A percentile compares a stretch with the other conserved stretches of the same genome.
These are phyloP conservation scores for Agaricus subrufescens DNA, from an alignment of 768 basidiomycete genomes.

Conservation along the genomic window DNA sequence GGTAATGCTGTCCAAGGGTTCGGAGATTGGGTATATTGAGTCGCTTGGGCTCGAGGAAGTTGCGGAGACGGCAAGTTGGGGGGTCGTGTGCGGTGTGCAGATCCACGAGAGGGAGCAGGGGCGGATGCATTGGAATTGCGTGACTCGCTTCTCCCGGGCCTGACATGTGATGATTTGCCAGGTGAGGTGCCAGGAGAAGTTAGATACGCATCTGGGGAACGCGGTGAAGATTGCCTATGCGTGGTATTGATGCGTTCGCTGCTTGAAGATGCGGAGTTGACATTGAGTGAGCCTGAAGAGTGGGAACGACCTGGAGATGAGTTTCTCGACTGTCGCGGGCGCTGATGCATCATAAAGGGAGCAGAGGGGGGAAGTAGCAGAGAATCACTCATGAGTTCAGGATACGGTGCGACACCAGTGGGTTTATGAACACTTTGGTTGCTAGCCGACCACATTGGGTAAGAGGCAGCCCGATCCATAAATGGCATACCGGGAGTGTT, in stretches of 20 bases:
- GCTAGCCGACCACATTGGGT: slow-evolving; percentile 35
- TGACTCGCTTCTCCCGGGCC: slow-evolving; percentile 22
- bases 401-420: slow-evolving; percentile 37
- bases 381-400: slow-evolving; percentile 52
- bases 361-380: slow-evolving; percentile 69
- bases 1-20: slow-evolving; percentile 43
- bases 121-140: slow-evolving; percentile 19
- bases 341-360: slow-evolving; percentile 71
- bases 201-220: slow-evolving; percentile 14
- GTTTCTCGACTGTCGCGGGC: slow-evolving; percentile 35
- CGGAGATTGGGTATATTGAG: slow-evolving; percentile 22
- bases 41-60: slow-evolving; percentile 14
- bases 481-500: slow-evolving; percentile 17
- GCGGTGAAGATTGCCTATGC: slow-evolving; percentile 13
- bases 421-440: slow-evolving; percentile 29
- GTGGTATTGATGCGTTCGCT: slow-evolving; percentile 20
- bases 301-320: slow-evolving; percentile 29
- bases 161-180: slow-evolving; percentile 15
- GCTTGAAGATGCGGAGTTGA: slow-evolving; percentile 29
- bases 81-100: slow-evolving; percentile 12
- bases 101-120: slow-evolving; percentile 3
- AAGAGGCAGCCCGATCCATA: slow-evolving; percentile 25
- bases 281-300: slow-evolving; percentile 32
- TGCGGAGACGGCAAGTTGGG: slow-evolving; percentile 20
- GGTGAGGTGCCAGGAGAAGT: slow-evolving; percentile 12